Conservation (phyloP, 176 grass and related monocot species). For the Tillandsia leiboldiana region DNA sequence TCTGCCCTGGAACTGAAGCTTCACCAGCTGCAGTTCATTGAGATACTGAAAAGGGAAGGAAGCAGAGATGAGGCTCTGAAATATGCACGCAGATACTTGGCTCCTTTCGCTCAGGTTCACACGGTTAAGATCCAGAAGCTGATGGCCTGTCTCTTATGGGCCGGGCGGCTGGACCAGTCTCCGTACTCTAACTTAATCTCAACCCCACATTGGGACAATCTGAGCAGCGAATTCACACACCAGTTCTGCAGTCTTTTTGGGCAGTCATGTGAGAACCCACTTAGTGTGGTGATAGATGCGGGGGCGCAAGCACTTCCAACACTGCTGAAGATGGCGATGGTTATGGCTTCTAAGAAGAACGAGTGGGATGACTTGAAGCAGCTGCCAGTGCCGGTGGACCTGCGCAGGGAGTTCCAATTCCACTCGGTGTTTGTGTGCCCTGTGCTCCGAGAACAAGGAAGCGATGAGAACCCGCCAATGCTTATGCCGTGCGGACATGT, state of each 20-base stretch:
- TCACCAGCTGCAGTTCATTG: conserved; percentile 22
- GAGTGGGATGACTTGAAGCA: conserved; percentile 35
- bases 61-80: conserved; percentile 23
- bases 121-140: conserved; percentile 27
- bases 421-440: conserved; percentile 37
- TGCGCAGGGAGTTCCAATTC: conserved; percentile 29
- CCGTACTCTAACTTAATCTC: conserved; percentile 31
- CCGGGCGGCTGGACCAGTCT: conserved; percentile 25
- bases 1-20: conserved; percentile 34
- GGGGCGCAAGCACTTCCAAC: conserved; percentile 30
- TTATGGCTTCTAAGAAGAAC: conserved; percentile 20
- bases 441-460: conserved; percentile 32
- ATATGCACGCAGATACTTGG: conserved; percentile 22
- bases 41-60: conserved; percentile 26
- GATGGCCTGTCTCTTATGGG: conserved; percentile 28
- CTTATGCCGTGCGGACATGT: conserved; percentile 42
- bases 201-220: conserved; percentile 21
- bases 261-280: conserved; percentile 21
- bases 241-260: conserved; percentile 29
- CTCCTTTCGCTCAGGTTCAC: conserved; percentile 21
- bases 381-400: conserved; percentile 30
- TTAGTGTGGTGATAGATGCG: conserved; percentile 16
- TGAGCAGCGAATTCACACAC: conserved; percentile 17
- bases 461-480: conserved; percentile 36
- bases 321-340: conserved; percentile 25